Evolutionary conservation across 2,329 filamentous ascomycete species (phyloP), one percentile per base, ranked within the genome.

Genomic region (Volutella citrinella): DNA sequence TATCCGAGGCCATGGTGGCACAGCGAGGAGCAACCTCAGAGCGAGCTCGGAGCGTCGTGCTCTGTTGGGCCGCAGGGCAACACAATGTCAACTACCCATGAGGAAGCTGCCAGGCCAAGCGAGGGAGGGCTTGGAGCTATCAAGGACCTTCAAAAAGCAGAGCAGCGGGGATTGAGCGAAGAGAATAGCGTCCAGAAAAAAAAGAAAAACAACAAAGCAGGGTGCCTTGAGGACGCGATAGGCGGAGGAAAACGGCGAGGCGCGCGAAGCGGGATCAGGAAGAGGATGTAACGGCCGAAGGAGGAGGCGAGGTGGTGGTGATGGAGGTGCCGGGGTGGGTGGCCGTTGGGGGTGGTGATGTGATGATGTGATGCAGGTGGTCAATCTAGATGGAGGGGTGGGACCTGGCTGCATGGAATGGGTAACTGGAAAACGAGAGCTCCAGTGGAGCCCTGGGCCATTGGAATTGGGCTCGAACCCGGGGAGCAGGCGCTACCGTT

Each of bases 1-100:
- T 62, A 50, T 53, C 54, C 51, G 51, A 52, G 43, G 64, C 60
- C 65, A 70, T 69, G 47, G 36, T 34, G 42, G 36, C 36, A 33
- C 34, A 41, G 33, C 40, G 41, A 43, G 41, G 45, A 44, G 40
- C 32, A 43, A 38, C 26, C 40, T 42, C 22, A 32, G 46, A 38
- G 36, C 39, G 40, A 38, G 36, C 34, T 40, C n/a, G n/a, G n/a
- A n/a, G n/a, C n/a, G n/a, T n/a, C n/a, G n/a, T n/a, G 42, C 45
- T 42, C 40, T 42, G 38, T 39, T 47, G 36, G 47, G 40, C 48
- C 45, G 48, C 42, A 45, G 36, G 27, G 33, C 20, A 35, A 20
- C 38, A 19, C 27, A 20, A 26, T 41, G 50, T 54, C 33, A 54
- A 40, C 50, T 49, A 50, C 40, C 29, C 50, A 54, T 54, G 43